Percentiles rank a stretch among this genome's conserved stretches.
phyloP scores from a whole-genome alignment of 306 rosid species.

The Fragaria ananassa region DNA sequence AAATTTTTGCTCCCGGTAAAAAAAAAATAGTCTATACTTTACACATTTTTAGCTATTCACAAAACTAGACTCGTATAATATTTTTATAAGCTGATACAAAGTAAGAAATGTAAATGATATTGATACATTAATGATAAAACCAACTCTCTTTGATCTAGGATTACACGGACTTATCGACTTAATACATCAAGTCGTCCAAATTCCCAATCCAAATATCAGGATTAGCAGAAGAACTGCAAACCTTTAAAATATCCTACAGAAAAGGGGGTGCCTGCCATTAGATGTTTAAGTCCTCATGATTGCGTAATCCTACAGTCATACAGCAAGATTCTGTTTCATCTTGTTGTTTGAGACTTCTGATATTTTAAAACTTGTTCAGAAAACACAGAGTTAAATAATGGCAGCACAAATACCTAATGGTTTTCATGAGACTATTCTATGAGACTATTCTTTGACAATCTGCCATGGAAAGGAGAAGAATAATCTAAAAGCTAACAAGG shows the following conservation, averaged over 20 bases:
- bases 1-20: background rate
- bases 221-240: background rate
- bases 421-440: background rate
- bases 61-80: too few relatives aligned
- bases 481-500: constrained; percentile 13
- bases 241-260: background rate
- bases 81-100: too few relatives aligned
- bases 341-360: background rate
- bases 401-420: background rate
- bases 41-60: too few relatives aligned
- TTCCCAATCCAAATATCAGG: background rate
- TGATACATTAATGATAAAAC: too few relatives aligned
- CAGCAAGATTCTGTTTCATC: background rate
- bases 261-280: background rate
- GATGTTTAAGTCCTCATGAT: background rate
- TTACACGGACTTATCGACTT: background rate
- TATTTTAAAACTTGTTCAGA: background rate
- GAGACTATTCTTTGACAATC: constrained; percentile 27
- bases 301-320: background rate
- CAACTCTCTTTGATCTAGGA: too few relatives aligned
- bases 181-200: background rate
- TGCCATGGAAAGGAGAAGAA: constrained; percentile 17
- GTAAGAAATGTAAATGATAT: too few relatives aligned
- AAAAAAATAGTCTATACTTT: too few relatives aligned
- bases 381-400: background rate